phyloP scores from a whole-genome alignment of 768 basidiomycete species.

The Ramaria rubella region DNA sequence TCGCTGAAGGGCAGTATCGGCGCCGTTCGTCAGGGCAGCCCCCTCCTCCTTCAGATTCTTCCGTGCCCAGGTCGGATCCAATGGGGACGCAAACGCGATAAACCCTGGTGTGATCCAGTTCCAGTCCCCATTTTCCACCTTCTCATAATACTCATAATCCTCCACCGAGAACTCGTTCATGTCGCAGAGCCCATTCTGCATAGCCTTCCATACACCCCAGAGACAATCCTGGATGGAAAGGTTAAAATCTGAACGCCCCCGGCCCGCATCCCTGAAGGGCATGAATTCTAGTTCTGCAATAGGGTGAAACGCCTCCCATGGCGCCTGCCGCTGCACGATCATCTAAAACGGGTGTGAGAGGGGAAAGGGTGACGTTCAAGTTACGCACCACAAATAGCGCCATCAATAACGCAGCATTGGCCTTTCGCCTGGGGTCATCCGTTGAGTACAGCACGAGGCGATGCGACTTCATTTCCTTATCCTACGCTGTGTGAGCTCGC shows the following conservation, averaged over 20 bases:
- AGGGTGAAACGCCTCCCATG: constrained; percentile 94
- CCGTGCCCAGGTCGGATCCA: constrained; percentile 77
- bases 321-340: constrained; percentile 83
- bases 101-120: constrained; percentile 92
- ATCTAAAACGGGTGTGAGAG: constrained; percentile 46
- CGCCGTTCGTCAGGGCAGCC: constrained; percentile 24
- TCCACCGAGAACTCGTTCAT: constrained; percentile 90
- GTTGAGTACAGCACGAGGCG: constrained; percentile 85
- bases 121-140: constrained; percentile 94
- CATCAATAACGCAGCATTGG: constrained; percentile 92
- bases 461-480: constrained; percentile 63
- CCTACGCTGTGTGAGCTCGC: constrained; percentile 36
- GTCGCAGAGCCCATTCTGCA: constrained; percentile 89
- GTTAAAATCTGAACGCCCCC: constrained; percentile 87
- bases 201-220: constrained; percentile 83
- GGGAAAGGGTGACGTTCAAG: neutral
- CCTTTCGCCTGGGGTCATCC: constrained; percentile 78
- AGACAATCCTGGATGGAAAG: constrained; percentile 89
- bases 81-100: constrained; percentile 90
- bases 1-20: constrained; percentile 59
- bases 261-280: constrained; percentile 93
- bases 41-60: constrained; percentile 51
- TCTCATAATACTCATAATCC: constrained; percentile 92
- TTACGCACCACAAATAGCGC: constrained; percentile 81
- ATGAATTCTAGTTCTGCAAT: constrained; percentile 89